Evolutionary conservation across 2,329 filamentous ascomycete species (phyloP).

Genomic region (Ophiostoma triangulosporum): DNA sequence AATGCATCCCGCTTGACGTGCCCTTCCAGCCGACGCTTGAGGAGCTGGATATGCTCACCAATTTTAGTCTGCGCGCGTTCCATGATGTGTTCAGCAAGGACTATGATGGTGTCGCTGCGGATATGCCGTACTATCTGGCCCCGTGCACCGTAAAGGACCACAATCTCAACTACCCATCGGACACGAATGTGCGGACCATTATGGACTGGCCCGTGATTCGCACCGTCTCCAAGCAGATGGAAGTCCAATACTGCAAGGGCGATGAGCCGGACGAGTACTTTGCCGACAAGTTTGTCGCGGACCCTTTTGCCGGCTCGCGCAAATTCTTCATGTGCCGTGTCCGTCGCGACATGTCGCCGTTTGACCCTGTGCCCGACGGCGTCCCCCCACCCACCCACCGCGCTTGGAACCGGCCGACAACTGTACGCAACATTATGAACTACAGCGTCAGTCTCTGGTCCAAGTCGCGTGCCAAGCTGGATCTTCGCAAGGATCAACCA

Average conservation of each 20-base stretch:
- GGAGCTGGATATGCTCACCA: slow-evolving; percentile 41
- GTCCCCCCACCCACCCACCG: slow-evolving; percentile 35
- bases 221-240: slow-evolving; percentile 1
- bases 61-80: slow-evolving; percentile 66
- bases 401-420: slow-evolving; percentile 24
- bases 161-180: slow-evolving; percentile 12
- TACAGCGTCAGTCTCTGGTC: slow-evolving; percentile 69
- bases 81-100: slow-evolving; percentile 79
- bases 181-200: slow-evolving; percentile 17
- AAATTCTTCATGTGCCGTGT: slow-evolving; percentile 44
- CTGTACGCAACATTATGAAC: slow-evolving; percentile 53
- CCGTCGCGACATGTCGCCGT: slow-evolving; percentile 44
- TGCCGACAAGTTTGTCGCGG: slow-evolving; percentile 38
- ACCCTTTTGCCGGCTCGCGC: slow-evolving; percentile 48
- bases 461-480: slow-evolving; percentile 37
- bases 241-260: slow-evolving; percentile 27
- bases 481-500: slow-evolving; percentile 57
- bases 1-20: slow-evolving; percentile 29
- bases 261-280: slow-evolving; percentile 31
- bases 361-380: slow-evolving; percentile 48
- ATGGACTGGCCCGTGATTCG: slow-evolving; percentile 46
- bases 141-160: slow-evolving; percentile 31
- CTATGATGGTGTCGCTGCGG: slow-evolving; percentile 48
- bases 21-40: slow-evolving; percentile 30
- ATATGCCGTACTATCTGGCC: slow-evolving; percentile 73